Percentiles rank a stretch among this genome's conserved stretches.
Conservation (phyloP, 73 alveolate species). For the Symbiodinium pilosum region DNA sequence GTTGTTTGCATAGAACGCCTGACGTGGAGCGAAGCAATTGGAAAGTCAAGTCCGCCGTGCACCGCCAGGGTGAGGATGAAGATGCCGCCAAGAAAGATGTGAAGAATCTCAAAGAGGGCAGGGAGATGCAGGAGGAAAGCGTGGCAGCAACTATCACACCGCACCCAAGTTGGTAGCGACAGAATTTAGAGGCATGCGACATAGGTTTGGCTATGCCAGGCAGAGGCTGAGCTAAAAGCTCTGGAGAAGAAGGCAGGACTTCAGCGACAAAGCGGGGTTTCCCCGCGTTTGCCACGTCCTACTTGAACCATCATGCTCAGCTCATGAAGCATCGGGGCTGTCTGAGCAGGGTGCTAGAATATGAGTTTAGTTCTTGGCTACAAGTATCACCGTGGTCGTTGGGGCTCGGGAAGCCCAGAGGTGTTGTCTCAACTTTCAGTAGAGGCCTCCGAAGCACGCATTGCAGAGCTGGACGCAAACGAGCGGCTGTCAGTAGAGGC, state of each 20-base stretch:
- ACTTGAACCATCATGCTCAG: too few relatives aligned
- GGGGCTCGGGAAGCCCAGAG: too few relatives aligned
- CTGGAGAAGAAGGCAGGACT: conserved; percentile 5
- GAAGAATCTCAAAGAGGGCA: neutral
- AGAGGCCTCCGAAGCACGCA: conserved; percentile 37
- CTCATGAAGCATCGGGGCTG: too few relatives aligned
- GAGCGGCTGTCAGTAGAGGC: conserved; percentile 40
- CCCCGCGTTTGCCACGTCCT: too few relatives aligned
- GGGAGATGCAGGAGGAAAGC: neutral
- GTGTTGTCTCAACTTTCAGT: neutral
- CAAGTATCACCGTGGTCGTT: too few relatives aligned
- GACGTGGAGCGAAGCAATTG: conserved; percentile 28
- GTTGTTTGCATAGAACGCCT: neutral
- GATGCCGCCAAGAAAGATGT: neutral
- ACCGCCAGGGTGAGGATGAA: neutral
- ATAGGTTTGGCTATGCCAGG: too few relatives aligned
- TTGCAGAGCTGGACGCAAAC: conserved; percentile 50
- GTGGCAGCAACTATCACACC: too few relatives aligned
- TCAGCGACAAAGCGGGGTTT: neutral
- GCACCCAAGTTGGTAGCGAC: too few relatives aligned
- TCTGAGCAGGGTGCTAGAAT: too few relatives aligned
- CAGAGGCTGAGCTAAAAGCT: neutral
- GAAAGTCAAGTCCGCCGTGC: too few relatives aligned
- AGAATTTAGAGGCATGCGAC: too few relatives aligned
- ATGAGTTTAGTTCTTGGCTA: too few relatives aligned